Percentiles rank a stretch among this genome's conserved stretches.
phyloP scores from a whole-genome alignment of 257 asterid genomes.

The Salvia splendens region DNA sequence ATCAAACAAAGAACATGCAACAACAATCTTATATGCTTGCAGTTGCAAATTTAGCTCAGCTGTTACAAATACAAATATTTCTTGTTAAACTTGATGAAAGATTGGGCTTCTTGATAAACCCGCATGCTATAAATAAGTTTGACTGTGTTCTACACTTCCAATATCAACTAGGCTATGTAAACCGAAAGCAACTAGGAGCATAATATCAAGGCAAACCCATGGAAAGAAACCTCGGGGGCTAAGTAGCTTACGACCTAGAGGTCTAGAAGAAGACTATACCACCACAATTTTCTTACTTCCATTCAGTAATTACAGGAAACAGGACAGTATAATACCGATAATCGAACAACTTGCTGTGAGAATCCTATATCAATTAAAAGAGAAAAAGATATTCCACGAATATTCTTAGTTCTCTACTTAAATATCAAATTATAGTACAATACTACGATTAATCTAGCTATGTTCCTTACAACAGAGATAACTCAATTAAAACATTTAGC shows the following conservation, averaged over 20 bases:
- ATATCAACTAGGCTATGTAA: neutral
- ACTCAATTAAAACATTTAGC: neutral
- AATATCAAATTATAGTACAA: neutral
- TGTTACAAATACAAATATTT: neutral
- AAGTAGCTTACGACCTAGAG: too few relatives aligned
- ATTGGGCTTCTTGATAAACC: neutral
- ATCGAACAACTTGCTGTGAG: too few relatives aligned
- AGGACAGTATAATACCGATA: neutral
- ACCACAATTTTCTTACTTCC: too few relatives aligned
- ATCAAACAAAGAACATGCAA: neutral
- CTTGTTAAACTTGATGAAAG: neutral
- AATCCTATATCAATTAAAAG: neutral
- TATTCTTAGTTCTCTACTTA: neutral
- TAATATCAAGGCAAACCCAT: neutral
- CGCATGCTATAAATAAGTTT: neutral
- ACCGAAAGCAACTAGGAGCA: neutral
- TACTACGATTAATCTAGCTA: neutral
- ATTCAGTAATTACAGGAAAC: too few relatives aligned
- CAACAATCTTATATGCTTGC: neutral
- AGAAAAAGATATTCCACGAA: neutral
- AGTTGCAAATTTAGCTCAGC: conserved; percentile 1
- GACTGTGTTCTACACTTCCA: neutral
- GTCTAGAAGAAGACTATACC: too few relatives aligned
- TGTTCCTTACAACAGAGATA: neutral
- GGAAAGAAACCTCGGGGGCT: neutral